Base-by-base conservation (phyloP, 2,329 filamentous ascomycete species). In the Botrytis fragariae region DNA sequence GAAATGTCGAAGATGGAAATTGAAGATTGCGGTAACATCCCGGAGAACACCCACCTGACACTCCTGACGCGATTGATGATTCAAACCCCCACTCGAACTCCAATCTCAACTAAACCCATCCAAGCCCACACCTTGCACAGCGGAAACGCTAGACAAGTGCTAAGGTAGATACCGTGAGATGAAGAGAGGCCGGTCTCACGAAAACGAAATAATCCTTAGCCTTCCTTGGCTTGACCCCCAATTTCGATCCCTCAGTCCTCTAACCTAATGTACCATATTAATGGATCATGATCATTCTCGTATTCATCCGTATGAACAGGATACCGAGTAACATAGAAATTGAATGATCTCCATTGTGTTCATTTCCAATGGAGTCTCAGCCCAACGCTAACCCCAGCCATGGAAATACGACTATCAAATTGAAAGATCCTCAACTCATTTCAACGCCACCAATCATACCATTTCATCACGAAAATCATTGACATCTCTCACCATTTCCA, bases 41-140 rank as follows among this genome's bases (percentile, higher is more conserved):
- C 61, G 61, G 61, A 45, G 51, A 72, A 67, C 45, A 68, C 37
- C 61, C 61, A 45, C 70, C 70, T 72, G 70, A 72, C 69, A 71
- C 59, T 51, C 45, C 60, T 48, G 59, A 65, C 61, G 44, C 61
- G 35, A 57, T 20, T 42, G 48, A 57, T 69, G 48, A 57, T 69
- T 69, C 51, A 69, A 29, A 69, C 65, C 65, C 65, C 65, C 65
- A 69, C 65, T 54, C 22, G 22, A 51, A 29, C 32, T 67, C 4
- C 16, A 25, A 69, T 22, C 48, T 29, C 22, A 67, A 37, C 7
- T 29, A 29, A 42, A 29, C 25, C n/a, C 48, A 69, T 42, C 35
- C 25, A 57, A 57, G n/a, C 20, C n/a, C 39, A 22, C 39, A 37
- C n/a, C 70, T 39, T 72, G 37, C 70, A 72, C 48, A 35, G 39